Evolutionary conservation across 148 eudicot genomes (phyloP).

Genomic region (Diospyros lotus): DNA sequence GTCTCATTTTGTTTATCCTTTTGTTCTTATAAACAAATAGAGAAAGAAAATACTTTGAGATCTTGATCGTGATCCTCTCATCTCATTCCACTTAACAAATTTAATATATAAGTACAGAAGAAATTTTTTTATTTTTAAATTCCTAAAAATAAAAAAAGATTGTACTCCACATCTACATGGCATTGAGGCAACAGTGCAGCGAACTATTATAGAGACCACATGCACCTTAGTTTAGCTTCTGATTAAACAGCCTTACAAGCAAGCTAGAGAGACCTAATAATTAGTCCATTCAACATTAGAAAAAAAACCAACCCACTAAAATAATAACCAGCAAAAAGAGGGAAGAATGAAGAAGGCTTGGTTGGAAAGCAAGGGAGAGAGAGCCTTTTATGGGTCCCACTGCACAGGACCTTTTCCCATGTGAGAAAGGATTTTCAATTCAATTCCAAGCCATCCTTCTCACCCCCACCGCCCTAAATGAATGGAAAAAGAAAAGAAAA

Average conservation of each 20-base stretch:
- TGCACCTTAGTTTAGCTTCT: not conserved
- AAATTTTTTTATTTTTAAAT: too few relatives aligned
- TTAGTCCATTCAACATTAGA: conserved; percentile 9
- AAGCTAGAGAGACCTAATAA: conserved; percentile 8
- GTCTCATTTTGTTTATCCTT: too few relatives aligned
- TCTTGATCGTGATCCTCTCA: too few relatives aligned
- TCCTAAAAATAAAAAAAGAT: not conserved
- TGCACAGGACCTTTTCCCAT: conserved; percentile 22
- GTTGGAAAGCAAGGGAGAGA: conserved; percentile 29
- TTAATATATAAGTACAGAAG: too few relatives aligned
- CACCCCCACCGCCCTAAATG: conserved; percentile 16
- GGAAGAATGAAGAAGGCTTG: conserved; percentile 24
- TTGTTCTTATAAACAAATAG: too few relatives aligned
- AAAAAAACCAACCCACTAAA: not conserved
- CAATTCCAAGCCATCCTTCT: conserved; percentile 5
- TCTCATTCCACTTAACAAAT: too few relatives aligned
- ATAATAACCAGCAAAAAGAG: not conserved
- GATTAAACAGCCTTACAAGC: conserved; percentile 12
- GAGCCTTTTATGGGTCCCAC: conserved; percentile 20
- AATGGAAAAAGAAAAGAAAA: not conserved
- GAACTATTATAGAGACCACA: conserved; percentile 9
- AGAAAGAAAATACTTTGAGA: too few relatives aligned
- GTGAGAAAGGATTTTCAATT: conserved; percentile 16
- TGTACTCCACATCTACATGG: not conserved
- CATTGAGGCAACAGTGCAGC: not conserved